Evolutionary conservation across 202 grass and related monocot genomes (phyloP), one percentile per base, ranked within the genome.

Genomic region (Schoenoplectus tabernaemontani): DNA sequence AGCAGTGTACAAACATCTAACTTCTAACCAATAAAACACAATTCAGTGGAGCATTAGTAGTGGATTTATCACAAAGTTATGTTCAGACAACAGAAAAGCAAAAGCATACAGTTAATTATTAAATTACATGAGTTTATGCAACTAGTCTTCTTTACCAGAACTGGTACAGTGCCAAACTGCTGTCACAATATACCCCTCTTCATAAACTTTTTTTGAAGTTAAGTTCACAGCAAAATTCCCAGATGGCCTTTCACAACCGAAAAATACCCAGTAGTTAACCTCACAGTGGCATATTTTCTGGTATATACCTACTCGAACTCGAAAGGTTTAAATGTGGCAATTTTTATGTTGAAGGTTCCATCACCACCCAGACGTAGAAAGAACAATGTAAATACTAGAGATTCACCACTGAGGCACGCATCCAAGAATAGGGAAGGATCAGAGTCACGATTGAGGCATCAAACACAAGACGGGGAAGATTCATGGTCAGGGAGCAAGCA

Each of bases 341-440:
- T 72, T 73, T 53, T 16, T 44, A 19, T 56, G 41, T 78, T 65
- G 5, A 64, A 94, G 95, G 43, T 92, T 76, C 91, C 91, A 44
- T 86, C 89, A 61, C 87, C 87, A 26, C 95, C 95, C 0, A 86
- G 86, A 75, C 39, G 75, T 44, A 86, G 81, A 84, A 84, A 69
- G 1, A 38, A 61, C 17, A 30, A 82, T 38, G 19, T 57, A 22
- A 69, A 89, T 0, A 77, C 13, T 59, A 84, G 85, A 85, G 91
- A 90, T 44, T 94, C 94, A 42, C 83, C 83, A 74, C 77, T 59
- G 19, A 86, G 78, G 74, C 84, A 77, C 1, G 85, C 60, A 76
- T 85, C 81, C 66, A 50, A 54, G 53, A 70, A 47, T 1, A 76
- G 58, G 43, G 66, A 88, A 1, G 59, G 86, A 0, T 9, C 59